Conservation (phyloP, 2,329 filamentous ascomycete species). For the Lomentospora prolificans region DNA sequence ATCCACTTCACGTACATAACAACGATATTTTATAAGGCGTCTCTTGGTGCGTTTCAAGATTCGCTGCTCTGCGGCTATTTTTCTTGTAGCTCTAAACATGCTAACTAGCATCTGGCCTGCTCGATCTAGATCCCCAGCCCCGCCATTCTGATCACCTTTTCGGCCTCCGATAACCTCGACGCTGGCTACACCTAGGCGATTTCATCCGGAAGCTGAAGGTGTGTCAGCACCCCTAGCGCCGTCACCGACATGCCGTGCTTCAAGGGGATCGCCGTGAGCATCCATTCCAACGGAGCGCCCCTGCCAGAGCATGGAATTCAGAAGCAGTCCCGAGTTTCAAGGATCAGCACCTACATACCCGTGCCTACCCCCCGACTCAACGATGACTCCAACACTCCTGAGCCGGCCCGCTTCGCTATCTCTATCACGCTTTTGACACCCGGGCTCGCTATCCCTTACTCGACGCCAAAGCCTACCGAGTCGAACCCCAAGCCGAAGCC, state of each 20-base stretch:
- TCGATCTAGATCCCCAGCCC: background rate
- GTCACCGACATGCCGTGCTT: conserved; percentile 73
- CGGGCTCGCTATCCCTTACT: conserved; percentile 83
- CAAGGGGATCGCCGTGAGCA: conserved; percentile 96
- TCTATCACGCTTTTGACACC: conserved; percentile 93
- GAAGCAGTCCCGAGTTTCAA: conserved; percentile 79
- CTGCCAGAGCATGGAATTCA: conserved; percentile 91
- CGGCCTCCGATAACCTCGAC: background rate
- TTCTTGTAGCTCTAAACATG: background rate
- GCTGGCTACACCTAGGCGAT: background rate
- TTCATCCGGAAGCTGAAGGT: conserved; percentile 2
- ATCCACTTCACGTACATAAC: background rate
- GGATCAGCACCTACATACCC: conserved; percentile 95
- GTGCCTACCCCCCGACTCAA: conserved; percentile 76
- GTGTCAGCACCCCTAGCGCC: background rate
- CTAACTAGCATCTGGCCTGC: background rate
- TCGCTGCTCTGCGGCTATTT: too few relatives aligned
- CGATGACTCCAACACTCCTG: conserved; percentile 58
- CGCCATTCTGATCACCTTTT: background rate
- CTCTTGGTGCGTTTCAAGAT: background rate
- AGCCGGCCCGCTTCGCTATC: conserved; percentile 94
- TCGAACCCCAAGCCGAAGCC: conserved; percentile 73
- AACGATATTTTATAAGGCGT: background rate
- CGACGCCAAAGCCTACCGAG: conserved; percentile 68
- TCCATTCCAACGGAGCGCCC: conserved; percentile 72